Percentiles rank a stretch among this genome's conserved stretches.
Conservation (phyloP, 192 early-diverging fungal species). For the Coemansia sp. region DNA sequence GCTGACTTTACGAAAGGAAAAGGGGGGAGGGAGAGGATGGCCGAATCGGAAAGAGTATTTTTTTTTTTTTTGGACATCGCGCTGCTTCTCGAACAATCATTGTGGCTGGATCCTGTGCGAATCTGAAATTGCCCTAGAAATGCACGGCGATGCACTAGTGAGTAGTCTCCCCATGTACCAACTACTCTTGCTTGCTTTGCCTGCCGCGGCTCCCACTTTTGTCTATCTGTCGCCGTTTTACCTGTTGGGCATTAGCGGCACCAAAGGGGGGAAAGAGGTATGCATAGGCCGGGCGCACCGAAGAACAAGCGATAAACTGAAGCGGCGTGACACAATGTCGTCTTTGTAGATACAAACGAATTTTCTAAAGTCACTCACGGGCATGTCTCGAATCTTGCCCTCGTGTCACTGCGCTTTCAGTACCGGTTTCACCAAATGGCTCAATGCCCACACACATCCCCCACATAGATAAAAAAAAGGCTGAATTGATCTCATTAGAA, state of each 20-base stretch:
- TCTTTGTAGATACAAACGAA: no score
- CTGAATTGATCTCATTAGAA: neutral
- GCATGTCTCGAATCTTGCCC: no score
- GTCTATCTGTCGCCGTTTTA: neutral
- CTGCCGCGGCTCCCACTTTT: neutral
- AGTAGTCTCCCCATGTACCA: neutral
- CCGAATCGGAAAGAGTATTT: neutral
- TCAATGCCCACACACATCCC: neutral
- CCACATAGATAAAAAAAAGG: neutral
- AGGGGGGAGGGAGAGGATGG: neutral
- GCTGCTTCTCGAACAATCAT: neutral
- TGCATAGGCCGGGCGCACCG: no score
- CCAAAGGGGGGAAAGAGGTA: no score
- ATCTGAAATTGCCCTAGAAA: slow-evolving; percentile 4
- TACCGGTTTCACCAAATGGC: no score
- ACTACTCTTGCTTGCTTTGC: neutral
- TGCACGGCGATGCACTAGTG: neutral
- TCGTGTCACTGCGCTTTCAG: no score
- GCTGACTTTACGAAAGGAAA: neutral
- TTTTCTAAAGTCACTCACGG: no score
- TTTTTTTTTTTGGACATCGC: no score
- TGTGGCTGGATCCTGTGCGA: slow-evolving; percentile 2
- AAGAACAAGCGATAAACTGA: no score
- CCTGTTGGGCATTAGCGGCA: neutral
- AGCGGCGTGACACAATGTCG: no score